Base-by-base conservation (phyloP, 2,329 filamentous ascomycete genomes). In the Fusarium brevicatenulatum region DNA sequence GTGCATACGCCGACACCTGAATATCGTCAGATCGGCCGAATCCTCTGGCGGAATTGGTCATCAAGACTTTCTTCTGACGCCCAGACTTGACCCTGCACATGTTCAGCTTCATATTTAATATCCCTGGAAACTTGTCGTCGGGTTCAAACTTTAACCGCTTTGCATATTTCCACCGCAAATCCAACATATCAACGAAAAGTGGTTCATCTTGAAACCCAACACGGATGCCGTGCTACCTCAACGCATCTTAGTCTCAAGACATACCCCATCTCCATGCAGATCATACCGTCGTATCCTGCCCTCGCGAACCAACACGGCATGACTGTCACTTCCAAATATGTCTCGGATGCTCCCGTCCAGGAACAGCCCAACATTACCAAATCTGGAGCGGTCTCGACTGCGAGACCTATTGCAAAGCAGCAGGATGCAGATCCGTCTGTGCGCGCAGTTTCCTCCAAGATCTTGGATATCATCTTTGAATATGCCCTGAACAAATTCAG, bases 401-500 rank as follows among this genome's bases (percentile, higher is more conserved):
- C 18, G 21, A 25, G 19, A 7, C n/a, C 28, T 30, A 18, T 44
- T 13, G 13, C 32, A 21, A 39, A 39, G 16, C 21, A 37, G 9
- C 28, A 19, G 6, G 47, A 47, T 12, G 25, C 32, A 18, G 46
- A 56, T 30, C 18, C 6, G 12, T 34, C 30, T 40, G 40, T 46
- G 28, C 30, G 9, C 1, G 7, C n/a, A 9, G 21, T 9, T 2
- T 56, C 63, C 1, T 65, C 60, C 15, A 30, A 37, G 18, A 57
- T 66, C 23, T 11, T 66, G 7, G 63, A 66, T 1, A 30, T 65
- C 1, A 65, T 66, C 23, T 66, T 66, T 19, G 63, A 66, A 9
- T 66, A 66, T 40, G 63, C 63, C 21, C 11, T 66, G 34, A 66
- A 65, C 7, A 66, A 66, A 34, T 65, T 66, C 13, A 65, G 63